Percentiles rank a stretch among this genome's conserved stretches.
phyloP scores from a whole-genome alignment of 345 rosid species.

The Eucalyptus pauciflora region DNA sequence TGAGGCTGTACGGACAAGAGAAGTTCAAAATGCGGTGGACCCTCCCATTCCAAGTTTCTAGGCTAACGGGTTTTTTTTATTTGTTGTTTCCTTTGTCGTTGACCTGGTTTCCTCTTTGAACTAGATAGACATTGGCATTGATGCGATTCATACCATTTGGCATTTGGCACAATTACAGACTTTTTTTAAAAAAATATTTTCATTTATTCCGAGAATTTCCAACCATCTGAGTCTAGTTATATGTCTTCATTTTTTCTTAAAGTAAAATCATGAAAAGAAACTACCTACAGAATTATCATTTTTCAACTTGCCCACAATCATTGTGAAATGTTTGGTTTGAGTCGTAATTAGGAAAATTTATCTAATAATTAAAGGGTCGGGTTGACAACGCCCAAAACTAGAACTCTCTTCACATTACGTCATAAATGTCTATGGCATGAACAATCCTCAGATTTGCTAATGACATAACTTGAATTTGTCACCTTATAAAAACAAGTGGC shows the following conservation, averaged over 20 bases:
- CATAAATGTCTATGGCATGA: neutral
- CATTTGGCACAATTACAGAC: neutral
- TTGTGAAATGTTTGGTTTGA: neutral
- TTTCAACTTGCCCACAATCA: fast-evolving
- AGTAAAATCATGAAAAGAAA: fast-evolving
- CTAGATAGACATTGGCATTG: neutral
- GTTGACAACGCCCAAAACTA: neutral
- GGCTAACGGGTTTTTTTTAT: neutral
- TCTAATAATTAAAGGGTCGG: neutral
- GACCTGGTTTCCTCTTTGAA: neutral
- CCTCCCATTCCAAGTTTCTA: neutral
- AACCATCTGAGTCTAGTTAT: neutral
- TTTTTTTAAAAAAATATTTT: neutral
- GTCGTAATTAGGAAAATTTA: neutral
- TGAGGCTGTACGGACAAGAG: neutral
- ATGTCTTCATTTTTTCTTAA: neutral
- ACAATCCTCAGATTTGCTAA: neutral
- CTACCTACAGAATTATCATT: fast-evolving
- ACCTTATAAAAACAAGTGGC: neutral
- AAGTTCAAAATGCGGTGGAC: neutral
- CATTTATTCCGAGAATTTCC: neutral
- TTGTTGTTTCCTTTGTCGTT: neutral
- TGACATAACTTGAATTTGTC: neutral
- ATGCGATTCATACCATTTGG: neutral
- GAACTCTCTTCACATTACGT: neutral